These are phyloP conservation scores for Tetrahymena borealis DNA, from an alignment of 73 alveolate species.

Conservation along the genomic window DNA sequence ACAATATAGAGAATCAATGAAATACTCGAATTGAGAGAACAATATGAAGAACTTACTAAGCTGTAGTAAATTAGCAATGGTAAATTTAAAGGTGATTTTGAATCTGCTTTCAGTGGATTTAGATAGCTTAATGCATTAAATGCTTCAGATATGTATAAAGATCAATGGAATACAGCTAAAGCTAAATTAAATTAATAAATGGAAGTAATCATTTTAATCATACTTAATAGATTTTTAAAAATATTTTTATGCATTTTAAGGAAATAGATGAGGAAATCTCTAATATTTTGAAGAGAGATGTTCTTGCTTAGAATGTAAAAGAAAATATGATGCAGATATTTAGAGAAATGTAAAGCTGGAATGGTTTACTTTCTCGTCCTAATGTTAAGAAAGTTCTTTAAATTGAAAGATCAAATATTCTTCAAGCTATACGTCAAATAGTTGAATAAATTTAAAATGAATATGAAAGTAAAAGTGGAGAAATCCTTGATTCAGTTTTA, in stretches of 20 bases:
- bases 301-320: conserved; percentile 21
- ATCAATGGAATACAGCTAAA: background rate
- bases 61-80: background rate
- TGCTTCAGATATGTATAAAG: background rate
- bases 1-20: conserved; percentile 11
- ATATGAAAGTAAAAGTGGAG: conserved; percentile 70
- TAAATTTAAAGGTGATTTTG: background rate
- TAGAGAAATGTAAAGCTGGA: conserved; percentile 83
- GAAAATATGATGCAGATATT: conserved; percentile 57
- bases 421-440: conserved; percentile 49
- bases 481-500: conserved; percentile 40
- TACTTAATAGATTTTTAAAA: too few relatives aligned
- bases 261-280: conserved; percentile 11
- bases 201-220: background rate
- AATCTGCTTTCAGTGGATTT: background rate
- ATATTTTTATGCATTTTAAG: background rate
- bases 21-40: conserved; percentile 10
- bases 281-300: background rate
- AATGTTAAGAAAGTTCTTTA: conserved; percentile 61
- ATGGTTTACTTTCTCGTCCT: conserved; percentile 66
- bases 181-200: background rate
- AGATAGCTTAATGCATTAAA: background rate
- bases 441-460: conserved; percentile 56
- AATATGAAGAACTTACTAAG: conserved; percentile 23
- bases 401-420: conserved; percentile 62